Evolutionary conservation across 2,329 filamentous ascomycete genomes (phyloP).

Genomic region (Aureobasidium subglaciale): DNA sequence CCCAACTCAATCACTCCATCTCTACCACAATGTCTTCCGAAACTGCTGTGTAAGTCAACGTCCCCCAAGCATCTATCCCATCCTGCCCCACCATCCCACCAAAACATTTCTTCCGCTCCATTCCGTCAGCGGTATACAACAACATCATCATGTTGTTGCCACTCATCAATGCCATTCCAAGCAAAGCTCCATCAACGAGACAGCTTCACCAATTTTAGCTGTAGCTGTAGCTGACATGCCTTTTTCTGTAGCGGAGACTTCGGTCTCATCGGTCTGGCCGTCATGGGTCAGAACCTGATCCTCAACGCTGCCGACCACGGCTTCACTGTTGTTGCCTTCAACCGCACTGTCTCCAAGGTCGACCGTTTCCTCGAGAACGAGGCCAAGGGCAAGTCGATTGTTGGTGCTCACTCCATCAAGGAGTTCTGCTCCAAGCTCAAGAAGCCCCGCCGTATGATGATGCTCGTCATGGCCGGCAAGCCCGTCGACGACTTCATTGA

Average conservation of each 20-base stretch:
- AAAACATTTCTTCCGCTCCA: slow-evolving; percentile 14
- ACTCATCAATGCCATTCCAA: background rate
- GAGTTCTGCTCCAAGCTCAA: slow-evolving; percentile 97
- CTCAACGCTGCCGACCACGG: slow-evolving; percentile 52
- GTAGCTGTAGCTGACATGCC: slow-evolving; percentile 8
- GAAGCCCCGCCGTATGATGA: slow-evolving; percentile 93
- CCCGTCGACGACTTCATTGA: slow-evolving; percentile 99
- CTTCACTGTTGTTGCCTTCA: slow-evolving; percentile 97
- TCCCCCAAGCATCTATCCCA: slow-evolving; percentile 6
- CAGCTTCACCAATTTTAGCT: background rate
- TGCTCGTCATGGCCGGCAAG: slow-evolving; percentile 97
- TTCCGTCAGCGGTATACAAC: slow-evolving; percentile 1
- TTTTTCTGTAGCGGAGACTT: slow-evolving; percentile 40
- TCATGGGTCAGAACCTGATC: slow-evolving; percentile 50
- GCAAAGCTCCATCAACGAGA: background rate
- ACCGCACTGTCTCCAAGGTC: slow-evolving; percentile 98
- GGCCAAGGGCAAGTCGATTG: slow-evolving; percentile 73
- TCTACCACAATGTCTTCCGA: slow-evolving; percentile 24
- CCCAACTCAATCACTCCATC: slow-evolving; percentile 18
- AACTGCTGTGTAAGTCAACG: slow-evolving; percentile 25
- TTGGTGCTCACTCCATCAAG: slow-evolving; percentile 87
- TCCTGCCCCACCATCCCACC: slow-evolving; percentile 16
- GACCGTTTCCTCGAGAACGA: slow-evolving; percentile 53
- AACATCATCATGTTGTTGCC: background rate
- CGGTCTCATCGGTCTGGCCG: slow-evolving; percentile 47